Percentiles rank a stretch among this genome's conserved stretches.
Evolutionary conservation across 768 basidiomycete genomes (phyloP).

Genomic region (Epithele typhae): DNA sequence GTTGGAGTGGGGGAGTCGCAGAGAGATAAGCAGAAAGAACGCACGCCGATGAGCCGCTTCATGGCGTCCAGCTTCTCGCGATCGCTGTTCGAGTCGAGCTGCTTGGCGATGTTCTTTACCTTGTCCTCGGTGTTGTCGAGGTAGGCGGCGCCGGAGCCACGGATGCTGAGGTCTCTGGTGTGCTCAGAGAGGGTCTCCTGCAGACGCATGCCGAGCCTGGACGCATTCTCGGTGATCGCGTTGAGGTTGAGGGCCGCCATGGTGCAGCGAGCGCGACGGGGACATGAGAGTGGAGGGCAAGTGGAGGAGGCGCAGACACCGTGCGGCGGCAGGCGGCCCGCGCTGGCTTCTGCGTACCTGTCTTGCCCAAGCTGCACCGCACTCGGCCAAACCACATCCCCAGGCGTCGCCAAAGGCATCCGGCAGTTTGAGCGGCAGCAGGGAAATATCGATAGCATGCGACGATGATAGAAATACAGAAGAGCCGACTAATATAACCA

Average conservation of each 20-base stretch:
- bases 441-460: conserved; percentile 25
- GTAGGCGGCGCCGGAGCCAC: conserved; percentile 51
- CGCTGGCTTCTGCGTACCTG: too few species aligned
- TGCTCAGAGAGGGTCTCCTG: conserved; percentile 82
- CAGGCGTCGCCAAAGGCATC: too few species aligned
- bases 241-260: conserved; percentile 23
- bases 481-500: conserved; percentile 22
- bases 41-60: conserved; percentile 89
- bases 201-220: conserved; percentile 75
- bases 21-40: too few species aligned
- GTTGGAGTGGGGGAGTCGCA: background rate
- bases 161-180: conserved; percentile 66
- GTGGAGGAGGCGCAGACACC: background rate
- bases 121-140: conserved; percentile 78
- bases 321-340: background rate
- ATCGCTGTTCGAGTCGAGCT: conserved; percentile 86
- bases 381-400: too few species aligned
- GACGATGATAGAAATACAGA: conserved; percentile 27
- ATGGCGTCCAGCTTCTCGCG: conserved; percentile 91
- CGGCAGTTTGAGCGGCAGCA: conserved; percentile 10
- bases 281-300: background rate
- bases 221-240: conserved; percentile 73
- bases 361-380: too few species aligned
- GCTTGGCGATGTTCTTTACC: conserved; percentile 73
- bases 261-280: background rate